These are phyloP conservation scores for Phaeosphaeria sp. DNA, from an alignment of 2,329 filamentous ascomycete genomes.

Conservation along the genomic window DNA sequence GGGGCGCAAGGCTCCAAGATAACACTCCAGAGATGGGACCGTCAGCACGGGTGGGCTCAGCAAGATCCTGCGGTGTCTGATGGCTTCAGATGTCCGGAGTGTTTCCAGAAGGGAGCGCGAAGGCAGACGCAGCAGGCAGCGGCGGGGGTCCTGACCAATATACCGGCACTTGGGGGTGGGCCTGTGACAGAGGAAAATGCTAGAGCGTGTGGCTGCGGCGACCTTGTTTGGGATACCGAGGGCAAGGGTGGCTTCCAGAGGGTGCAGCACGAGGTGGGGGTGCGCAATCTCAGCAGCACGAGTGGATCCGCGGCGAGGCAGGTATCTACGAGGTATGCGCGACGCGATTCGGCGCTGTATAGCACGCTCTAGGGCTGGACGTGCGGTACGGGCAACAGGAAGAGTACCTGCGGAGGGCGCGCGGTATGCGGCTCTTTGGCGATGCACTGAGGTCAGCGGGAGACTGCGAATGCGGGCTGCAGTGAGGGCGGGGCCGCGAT, in stretches of 20 bases:
- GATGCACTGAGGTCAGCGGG: constrained; percentile 30
- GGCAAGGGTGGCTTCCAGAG: constrained; percentile 21
- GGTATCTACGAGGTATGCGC: constrained; percentile 31
- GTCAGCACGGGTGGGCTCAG: constrained; percentile 33
- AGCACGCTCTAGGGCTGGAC: constrained; percentile 21
- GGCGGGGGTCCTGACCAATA: constrained; percentile 46
- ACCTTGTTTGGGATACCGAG: constrained; percentile 33
- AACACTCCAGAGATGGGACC: constrained; percentile 23
- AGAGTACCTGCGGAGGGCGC: constrained; percentile 23
- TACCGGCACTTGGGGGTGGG: constrained; percentile 43
- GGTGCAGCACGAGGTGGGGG: constrained; percentile 19
- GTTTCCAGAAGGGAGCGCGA: constrained; percentile 35
- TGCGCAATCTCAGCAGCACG: constrained; percentile 18
- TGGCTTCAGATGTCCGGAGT: constrained; percentile 30
- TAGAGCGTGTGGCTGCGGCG: constrained; percentile 44
- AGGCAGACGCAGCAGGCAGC: constrained; percentile 34
- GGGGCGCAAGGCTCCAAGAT: constrained; percentile 41
- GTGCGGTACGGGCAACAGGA: constrained; percentile 30
- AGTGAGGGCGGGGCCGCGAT: constrained; percentile 33
- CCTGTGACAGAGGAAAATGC: constrained; percentile 31
- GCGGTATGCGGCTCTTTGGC: constrained; percentile 37
- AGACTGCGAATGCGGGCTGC: constrained; percentile 23
- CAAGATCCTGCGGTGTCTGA: constrained; percentile 31
- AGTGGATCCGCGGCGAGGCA: constrained; percentile 15
- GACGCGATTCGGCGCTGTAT: constrained; percentile 11